phyloP scores from a whole-genome alignment of 2,329 filamentous ascomycete species.

The Chaetomiaceae sp. region DNA sequence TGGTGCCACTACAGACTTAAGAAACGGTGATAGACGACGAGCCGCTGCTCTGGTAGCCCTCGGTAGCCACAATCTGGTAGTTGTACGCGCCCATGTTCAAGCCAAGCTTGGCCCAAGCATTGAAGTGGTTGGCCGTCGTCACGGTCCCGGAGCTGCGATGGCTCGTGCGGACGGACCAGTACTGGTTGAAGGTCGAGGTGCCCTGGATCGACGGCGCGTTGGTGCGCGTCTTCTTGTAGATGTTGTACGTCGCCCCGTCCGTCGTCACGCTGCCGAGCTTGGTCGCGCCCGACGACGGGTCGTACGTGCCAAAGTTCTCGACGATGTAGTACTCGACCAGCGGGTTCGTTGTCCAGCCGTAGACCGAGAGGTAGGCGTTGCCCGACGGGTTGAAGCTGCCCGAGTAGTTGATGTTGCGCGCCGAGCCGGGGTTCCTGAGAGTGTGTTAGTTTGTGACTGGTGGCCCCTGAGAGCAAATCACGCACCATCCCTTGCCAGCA shows the following conservation, averaged over 20 bases:
- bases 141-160: conserved; percentile 49
- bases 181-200: conserved; percentile 45
- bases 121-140: conserved; percentile 46
- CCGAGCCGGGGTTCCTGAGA: neutral
- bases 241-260: no score
- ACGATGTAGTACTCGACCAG: conserved; percentile 55
- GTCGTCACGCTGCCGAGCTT: conserved; percentile 44
- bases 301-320: conserved; percentile 45
- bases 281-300: conserved; percentile 41
- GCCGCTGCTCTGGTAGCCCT: no score
- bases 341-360: conserved; percentile 50
- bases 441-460: neutral
- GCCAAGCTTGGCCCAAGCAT: conserved; percentile 45
- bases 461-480: conserved; percentile 41
- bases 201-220: no score
- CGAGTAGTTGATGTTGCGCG: conserved; percentile 28
- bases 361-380: conserved; percentile 47
- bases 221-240: no score
- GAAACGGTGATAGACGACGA: no score
- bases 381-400: conserved; percentile 34
- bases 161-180: conserved; percentile 41
- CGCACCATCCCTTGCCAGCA: conserved; percentile 54
- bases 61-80: conserved; percentile 48
- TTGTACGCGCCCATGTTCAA: conserved; percentile 44
- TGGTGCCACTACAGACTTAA: no score